Conservation (phyloP, 179 eudicot species). For the Vitellaria paradoxa region DNA sequence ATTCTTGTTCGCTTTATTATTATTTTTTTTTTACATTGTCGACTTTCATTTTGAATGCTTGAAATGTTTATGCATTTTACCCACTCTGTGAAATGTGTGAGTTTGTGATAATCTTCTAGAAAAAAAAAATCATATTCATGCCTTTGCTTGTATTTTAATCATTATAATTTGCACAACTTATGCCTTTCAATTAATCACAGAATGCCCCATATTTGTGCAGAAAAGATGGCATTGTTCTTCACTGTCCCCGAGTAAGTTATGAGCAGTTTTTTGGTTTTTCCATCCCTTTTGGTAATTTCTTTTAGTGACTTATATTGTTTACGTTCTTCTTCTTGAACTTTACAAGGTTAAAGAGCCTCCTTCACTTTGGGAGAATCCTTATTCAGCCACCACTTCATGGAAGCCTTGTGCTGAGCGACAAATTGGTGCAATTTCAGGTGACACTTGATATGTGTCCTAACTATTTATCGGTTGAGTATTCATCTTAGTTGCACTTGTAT, state of each 20-base stretch:
- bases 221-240: conserved; percentile 87
- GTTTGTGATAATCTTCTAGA: not conserved
- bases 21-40: not conserved
- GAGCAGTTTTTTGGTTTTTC: conserved; percentile 1
- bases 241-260: conserved; percentile 80
- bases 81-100: not conserved
- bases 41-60: not conserved
- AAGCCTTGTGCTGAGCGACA: conserved; percentile 91
- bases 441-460: not conserved
- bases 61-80: not conserved
- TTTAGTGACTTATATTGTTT: not conserved
- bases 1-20: not conserved
- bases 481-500: not conserved
- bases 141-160: not conserved
- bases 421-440: conserved; percentile 68
- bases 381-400: conserved; percentile 95
- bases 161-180: conserved; percentile 3
- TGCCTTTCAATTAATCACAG: conserved; percentile 35
- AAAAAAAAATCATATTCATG: not conserved
- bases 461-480: not conserved
- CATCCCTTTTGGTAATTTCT: not conserved
- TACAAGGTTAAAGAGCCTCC: conserved; percentile 80
- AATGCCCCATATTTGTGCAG: conserved; percentile 96
- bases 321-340: conserved; percentile 13
- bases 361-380: conserved; percentile 97